A percentile compares a stretch with the other conserved stretches of the same genome.
These are phyloP conservation scores for Cornus kousa DNA, from an alignment of 148 eudicot species.

Conservation along the genomic window DNA sequence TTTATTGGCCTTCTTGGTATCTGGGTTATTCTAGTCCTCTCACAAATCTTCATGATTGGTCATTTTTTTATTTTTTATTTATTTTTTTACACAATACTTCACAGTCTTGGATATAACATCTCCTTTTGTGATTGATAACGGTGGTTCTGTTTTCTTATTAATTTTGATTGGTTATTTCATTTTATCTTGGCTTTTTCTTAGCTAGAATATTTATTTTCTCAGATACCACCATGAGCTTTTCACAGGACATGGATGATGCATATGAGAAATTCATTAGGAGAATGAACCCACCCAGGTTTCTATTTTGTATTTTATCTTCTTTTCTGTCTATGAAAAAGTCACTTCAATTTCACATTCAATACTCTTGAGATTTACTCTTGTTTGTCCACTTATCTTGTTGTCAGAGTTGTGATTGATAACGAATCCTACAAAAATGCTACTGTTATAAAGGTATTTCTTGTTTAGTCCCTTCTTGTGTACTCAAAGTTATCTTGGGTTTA, in stretches of 20 bases:
- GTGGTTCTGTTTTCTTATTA: constrained; percentile 7
- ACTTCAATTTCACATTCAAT: background rate
- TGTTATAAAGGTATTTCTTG: constrained; percentile 63
- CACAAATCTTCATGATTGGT: constrained; percentile 18
- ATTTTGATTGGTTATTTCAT: background rate
- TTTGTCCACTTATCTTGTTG: constrained; percentile 22
- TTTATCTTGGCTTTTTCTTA: constrained; percentile 1
- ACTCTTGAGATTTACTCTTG: constrained; percentile 3
- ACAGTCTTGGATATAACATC: constrained; percentile 15
- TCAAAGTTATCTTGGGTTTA: background rate
- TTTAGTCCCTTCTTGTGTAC: background rate
- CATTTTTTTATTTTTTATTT: background rate
- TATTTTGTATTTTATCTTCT: constrained; percentile 8
- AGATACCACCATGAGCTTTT: constrained; percentile 60
- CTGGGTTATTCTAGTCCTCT: constrained; percentile 12
- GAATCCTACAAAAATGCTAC: constrained; percentile 88
- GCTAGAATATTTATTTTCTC: constrained; percentile 18
- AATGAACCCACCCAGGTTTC: constrained; percentile 92
- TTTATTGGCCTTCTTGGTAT: constrained; percentile 21
- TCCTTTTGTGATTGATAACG: background rate
- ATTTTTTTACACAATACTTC: background rate
- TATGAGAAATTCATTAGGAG: constrained; percentile 89
- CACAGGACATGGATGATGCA: constrained; percentile 73
- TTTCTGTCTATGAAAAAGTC: background rate
- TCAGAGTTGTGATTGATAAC: constrained; percentile 90